Percentiles rank a stretch among this genome's conserved stretches.
Conservation (phyloP, 129 eudicot species). For the Artemisia argyi region DNA sequence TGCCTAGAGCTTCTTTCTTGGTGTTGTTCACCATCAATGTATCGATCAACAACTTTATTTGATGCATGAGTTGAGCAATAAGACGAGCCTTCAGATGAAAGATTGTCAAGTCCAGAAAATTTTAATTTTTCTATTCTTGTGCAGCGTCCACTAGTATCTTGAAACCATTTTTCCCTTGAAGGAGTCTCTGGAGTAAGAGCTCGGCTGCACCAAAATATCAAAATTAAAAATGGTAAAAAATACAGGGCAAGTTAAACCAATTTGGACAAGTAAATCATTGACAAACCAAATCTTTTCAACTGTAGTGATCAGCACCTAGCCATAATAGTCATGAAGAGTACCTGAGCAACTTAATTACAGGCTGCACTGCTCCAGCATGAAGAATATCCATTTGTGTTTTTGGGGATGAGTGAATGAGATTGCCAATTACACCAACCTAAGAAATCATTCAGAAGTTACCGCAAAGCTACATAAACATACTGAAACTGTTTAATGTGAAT, state of each 20-base stretch:
- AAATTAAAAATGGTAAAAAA: constrained; percentile 11
- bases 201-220: constrained; percentile 46
- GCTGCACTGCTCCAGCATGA: no score
- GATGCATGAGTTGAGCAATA: constrained; percentile 72
- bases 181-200: constrained; percentile 76
- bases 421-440: no score
- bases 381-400: no score
- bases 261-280: no score
- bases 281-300: no score
- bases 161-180: constrained; percentile 41
- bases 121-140: constrained; percentile 32
- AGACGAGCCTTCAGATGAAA: constrained; percentile 64
- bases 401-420: no score
- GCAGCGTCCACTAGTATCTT: constrained; percentile 37
- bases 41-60: constrained; percentile 78
- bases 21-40: constrained; percentile 91
- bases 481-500: constrained; percentile 6
- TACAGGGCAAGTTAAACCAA: background rate
- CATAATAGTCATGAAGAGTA: no score
- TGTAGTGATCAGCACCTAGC: no score
- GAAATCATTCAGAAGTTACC: no score
- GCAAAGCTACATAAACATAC: no score
- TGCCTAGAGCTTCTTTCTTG: constrained; percentile 41
- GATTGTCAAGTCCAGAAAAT: constrained; percentile 33
- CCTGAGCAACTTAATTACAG: no score